A percentile compares a stretch with the other conserved stretches of the same genome.
Evolutionary conservation across 495 filamentous ascomycete species (phyloP).

Genomic region (Xylaria flabelliformis): DNA sequence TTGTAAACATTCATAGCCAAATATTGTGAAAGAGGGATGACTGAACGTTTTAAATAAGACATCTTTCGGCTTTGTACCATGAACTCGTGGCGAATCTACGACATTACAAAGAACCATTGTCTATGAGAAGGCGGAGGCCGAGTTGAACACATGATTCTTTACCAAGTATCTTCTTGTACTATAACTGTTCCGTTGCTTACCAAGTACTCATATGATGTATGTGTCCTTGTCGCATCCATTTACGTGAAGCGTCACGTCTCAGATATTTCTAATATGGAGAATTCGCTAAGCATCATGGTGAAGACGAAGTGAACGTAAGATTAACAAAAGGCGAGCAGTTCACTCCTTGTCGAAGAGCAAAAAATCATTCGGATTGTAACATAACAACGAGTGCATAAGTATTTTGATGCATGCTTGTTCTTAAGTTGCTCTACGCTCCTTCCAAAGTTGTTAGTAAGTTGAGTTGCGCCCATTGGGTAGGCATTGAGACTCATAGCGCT

Average conservation of each 20-base stretch:
- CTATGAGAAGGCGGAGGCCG: background rate
- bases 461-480: too few species aligned
- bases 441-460: too few species aligned
- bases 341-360: too few species aligned
- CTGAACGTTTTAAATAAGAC: background rate
- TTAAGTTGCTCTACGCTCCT: too few species aligned
- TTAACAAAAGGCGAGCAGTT: too few species aligned
- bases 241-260: background rate
- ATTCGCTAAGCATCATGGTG: background rate
- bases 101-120: slow-evolving; percentile 13
- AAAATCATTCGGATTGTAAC: too few species aligned
- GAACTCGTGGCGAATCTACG: background rate
- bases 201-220: background rate
- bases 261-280: background rate
- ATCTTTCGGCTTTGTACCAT: background rate
- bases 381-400: too few species aligned
- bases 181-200: background rate
- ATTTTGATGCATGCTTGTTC: too few species aligned
- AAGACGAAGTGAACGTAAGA: background rate
- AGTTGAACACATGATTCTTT: background rate
- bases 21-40: background rate
- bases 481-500: too few species aligned
- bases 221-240: background rate
- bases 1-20: background rate
- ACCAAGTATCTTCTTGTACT: background rate